These are phyloP conservation scores for Papiliotrema nemorosa DNA, from an alignment of 1,284 basidiomycete genomes.

Conservation along the genomic window DNA sequence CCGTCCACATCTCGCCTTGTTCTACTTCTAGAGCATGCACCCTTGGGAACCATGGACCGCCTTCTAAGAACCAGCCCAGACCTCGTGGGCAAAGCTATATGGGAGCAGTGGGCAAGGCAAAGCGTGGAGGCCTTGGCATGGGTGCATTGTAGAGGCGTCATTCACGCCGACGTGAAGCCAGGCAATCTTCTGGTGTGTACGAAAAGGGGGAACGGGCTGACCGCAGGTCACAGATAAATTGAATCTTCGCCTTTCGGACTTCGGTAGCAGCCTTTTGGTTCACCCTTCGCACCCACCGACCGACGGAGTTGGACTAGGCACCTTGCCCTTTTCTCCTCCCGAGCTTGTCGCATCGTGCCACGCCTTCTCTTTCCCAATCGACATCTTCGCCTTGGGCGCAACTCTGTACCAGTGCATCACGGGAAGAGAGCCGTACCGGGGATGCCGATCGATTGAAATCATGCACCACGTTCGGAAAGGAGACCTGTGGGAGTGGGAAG, in stretches of 20 bases:
- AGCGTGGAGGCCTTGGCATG: slow-evolving; percentile 47
- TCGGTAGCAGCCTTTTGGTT: slow-evolving; percentile 52
- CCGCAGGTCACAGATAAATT: slow-evolving; percentile 41
- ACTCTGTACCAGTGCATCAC: slow-evolving; percentile 52
- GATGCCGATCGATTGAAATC: slow-evolving; percentile 48
- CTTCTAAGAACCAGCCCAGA: slow-evolving; percentile 45
- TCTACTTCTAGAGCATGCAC: slow-evolving; percentile 49
- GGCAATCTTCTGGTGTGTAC: slow-evolving; percentile 40
- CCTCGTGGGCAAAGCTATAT: slow-evolving; percentile 37
- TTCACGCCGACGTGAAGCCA: slow-evolving; percentile 54
- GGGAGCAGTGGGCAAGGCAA: slow-evolving; percentile 49
- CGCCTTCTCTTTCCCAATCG: slow-evolving; percentile 51
- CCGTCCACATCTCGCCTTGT: slow-evolving; percentile 34
- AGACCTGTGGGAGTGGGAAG: slow-evolving; percentile 52
- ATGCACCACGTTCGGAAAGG: slow-evolving; percentile 51
- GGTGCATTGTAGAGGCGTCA: slow-evolving; percentile 49
- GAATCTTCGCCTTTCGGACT: slow-evolving; percentile 51
- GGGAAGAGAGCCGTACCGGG: slow-evolving; percentile 52
- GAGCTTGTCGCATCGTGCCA: slow-evolving; percentile 49
- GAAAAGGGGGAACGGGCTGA: slow-evolving; percentile 2
- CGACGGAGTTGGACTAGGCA: slow-evolving; percentile 52
- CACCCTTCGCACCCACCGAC: slow-evolving; percentile 46
- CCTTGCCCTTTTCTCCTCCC: slow-evolving; percentile 53
- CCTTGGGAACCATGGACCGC: slow-evolving; percentile 46
- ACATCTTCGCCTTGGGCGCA: slow-evolving; percentile 54